Evolutionary conservation across 176 grass and related monocot species (phyloP), one percentile per base, ranked within the genome.

Genomic region (Themeda triandra): DNA sequence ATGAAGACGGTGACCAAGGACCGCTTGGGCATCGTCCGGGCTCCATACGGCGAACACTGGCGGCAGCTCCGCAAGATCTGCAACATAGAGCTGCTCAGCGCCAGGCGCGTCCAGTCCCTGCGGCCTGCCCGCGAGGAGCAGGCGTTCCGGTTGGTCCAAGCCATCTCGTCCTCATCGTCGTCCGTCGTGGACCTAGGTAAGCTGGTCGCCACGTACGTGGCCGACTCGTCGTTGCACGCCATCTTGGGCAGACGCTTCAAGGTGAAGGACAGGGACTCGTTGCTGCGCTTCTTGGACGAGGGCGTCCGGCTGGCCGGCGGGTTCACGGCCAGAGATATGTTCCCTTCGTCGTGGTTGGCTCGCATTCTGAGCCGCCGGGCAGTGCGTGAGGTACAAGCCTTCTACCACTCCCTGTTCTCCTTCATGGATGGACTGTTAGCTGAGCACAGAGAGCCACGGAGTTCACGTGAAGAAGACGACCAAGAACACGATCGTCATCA

Each of bases 1-100:
- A 0, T 3, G 0, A 62, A 3, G 56, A 9, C 2, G 10, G 9
- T 0, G 1, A 27, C 58, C n/a, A 62, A 5, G 58, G 58, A 27
- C n/a, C 1, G 58, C 3, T 10, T 0, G 58, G 58, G n/a, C 2
- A 62, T 62, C 21, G n/a, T 27, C 2, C 0, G 9, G 58, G 8
- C 58, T 5, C 58, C 58, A 4, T 84, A 89, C 19, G 79, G 87
- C 13, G 30, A 53, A 10, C 76, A 64, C 46, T 92, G 90, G 87
- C 73, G 79, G 13, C 87, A 83, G 17, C 59, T 89, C 2, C 73
- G 87, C 36, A 89, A 58, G 83, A 76, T 87, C 64, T 66, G 90
- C 73, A 23, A 66, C 66, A 21, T 86, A 8, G 83, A 77, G 24
- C 78, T 92, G 10, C 62, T 30, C 13, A 29, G 25, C 25, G 25